Conservation (phyloP, 2,329 filamentous ascomycete genomes). For the Rugonectria rugulosa region DNA sequence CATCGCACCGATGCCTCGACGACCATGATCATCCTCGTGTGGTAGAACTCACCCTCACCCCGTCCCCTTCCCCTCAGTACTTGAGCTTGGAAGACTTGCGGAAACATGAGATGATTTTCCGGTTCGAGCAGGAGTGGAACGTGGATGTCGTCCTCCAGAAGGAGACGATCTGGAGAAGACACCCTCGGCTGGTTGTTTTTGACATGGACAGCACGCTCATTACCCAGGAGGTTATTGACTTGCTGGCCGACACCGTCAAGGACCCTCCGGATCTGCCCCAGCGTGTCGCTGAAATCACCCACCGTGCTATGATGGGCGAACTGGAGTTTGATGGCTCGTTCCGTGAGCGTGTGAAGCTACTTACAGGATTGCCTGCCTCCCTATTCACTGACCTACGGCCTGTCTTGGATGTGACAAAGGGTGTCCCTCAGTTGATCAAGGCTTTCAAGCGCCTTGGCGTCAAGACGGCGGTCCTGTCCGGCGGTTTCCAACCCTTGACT, state of each 20-base stretch:
- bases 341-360: conserved; percentile 78
- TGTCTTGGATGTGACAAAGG: conserved; percentile 81
- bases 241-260: conserved; percentile 81
- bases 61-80: conserved; percentile 68
- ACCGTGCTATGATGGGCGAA: conserved; percentile 94
- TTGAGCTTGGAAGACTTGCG: conserved; percentile 73
- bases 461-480: conserved; percentile 89
- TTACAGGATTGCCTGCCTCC: conserved; percentile 79
- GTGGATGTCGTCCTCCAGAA: conserved; percentile 82
- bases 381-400: conserved; percentile 82
- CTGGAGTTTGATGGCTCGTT: conserved; percentile 89
- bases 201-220: conserved; percentile 99
- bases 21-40: conserved; percentile 65
- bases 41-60: conserved; percentile 71
- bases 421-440: conserved; percentile 76
- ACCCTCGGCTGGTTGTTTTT: conserved; percentile 90
- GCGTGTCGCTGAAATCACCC: conserved; percentile 87
- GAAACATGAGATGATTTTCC: conserved; percentile 81
- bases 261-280: conserved; percentile 76
- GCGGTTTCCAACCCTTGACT: conserved; percentile 90
- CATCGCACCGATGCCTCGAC: conserved; percentile 72
- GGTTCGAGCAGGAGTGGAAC: conserved; percentile 89
- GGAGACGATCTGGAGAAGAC: conserved; percentile 76
- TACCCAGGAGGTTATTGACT: conserved; percentile 96
- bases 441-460: conserved; percentile 81